A percentile compares a stretch with the other conserved stretches of the same genome.
phyloP scores from a whole-genome alignment of 1,284 basidiomycete genomes.

The Sanghuangporus weigelae region DNA sequence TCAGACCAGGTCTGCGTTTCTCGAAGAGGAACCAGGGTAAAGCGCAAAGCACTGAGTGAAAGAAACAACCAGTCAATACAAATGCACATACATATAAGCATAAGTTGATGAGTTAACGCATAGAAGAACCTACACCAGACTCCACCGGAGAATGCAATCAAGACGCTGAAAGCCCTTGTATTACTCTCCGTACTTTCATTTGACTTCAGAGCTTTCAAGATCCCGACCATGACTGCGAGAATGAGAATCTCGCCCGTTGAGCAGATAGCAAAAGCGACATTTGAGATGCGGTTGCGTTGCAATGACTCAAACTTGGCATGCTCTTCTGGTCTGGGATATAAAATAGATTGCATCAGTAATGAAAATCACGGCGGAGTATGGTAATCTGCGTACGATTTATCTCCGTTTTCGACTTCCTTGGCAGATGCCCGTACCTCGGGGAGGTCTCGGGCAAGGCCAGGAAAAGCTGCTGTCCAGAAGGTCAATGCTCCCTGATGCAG shows the following conservation, averaged over 20 bases:
- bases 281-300: constrained; percentile 72
- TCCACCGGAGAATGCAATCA: constrained; percentile 72
- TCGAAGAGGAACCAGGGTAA: constrained; percentile 76
- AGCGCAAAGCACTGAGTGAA: constrained; percentile 54
- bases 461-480: constrained; percentile 84
- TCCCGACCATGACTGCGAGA: constrained; percentile 73
- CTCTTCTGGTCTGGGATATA: constrained; percentile 40
- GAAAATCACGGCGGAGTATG: background rate
- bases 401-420: constrained; percentile 32
- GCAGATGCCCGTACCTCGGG: constrained; percentile 59
- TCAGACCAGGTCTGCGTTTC: constrained; percentile 60
- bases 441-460: constrained; percentile 67
- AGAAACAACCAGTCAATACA: background rate
- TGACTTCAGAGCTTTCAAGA: constrained; percentile 62
- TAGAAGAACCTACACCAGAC: constrained; percentile 57
- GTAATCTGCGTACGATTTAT: constrained; percentile 39
- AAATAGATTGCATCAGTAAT: background rate
- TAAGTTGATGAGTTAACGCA: background rate
- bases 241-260: constrained; percentile 70
- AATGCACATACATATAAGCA: background rate
- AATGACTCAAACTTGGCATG: constrained; percentile 63
- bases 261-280: constrained; percentile 71
- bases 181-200: constrained; percentile 68
- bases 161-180: constrained; percentile 69
- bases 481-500: constrained; percentile 59